phyloP scores from a whole-genome alignment of 768 basidiomycete species.

The Suillus fuscotomentosus region DNA sequence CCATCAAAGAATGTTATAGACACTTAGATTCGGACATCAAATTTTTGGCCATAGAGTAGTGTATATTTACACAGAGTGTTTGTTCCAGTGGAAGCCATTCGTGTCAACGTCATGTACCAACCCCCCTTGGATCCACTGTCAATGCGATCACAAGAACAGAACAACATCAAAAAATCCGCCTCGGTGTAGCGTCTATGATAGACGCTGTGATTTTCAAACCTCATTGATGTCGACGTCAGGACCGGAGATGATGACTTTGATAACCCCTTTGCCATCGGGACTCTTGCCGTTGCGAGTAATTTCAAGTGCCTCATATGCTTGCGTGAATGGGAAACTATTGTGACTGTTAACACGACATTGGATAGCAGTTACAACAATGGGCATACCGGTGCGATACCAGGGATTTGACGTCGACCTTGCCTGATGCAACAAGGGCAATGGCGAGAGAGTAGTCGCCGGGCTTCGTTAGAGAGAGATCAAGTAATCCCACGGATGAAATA shows the following conservation, averaged over 20 bases:
- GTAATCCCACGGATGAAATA: not conserved
- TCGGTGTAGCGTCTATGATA: not conserved
- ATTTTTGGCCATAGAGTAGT: not conserved
- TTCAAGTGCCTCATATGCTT: slow-evolving; percentile 79
- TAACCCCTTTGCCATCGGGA: slow-evolving; percentile 81
- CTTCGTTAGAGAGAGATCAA: slow-evolving; percentile 31
- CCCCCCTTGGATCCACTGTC: not conserved
- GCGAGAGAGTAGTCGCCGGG: slow-evolving; percentile 85
- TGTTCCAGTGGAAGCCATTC: not conserved
- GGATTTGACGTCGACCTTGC: slow-evolving; percentile 83
- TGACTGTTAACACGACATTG: not conserved
- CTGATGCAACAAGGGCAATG: slow-evolving; percentile 78
- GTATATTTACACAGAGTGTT: not conserved
- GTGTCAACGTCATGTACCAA: not conserved
- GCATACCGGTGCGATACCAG: slow-evolving; percentile 81
- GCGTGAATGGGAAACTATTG: slow-evolving; percentile 66
- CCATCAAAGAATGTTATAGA: not conserved
- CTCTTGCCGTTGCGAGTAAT: slow-evolving; percentile 80
- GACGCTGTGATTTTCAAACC: slow-evolving; percentile 19
- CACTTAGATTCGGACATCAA: not conserved
- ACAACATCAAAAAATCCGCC: not conserved
- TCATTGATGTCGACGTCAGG: slow-evolving; percentile 56
- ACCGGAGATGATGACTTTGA: slow-evolving; percentile 87
- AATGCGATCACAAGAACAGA: not conserved
- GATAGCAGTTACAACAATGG: slow-evolving; percentile 11